Conservation (phyloP, 345 rosid genomes). For the Gossypium bickii region DNA sequence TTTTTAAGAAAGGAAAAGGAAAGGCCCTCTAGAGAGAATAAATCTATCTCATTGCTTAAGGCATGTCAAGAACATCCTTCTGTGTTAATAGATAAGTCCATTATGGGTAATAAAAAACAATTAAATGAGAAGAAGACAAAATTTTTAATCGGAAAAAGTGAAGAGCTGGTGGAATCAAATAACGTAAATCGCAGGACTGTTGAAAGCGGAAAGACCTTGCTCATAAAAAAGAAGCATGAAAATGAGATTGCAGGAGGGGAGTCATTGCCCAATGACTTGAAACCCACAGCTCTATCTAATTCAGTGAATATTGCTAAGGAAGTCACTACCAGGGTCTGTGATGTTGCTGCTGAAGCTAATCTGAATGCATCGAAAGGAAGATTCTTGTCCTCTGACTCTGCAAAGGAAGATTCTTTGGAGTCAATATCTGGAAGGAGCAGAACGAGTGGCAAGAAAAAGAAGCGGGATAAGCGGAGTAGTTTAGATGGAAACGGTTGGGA, state of each 20-base stretch:
- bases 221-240: conserved; percentile 17
- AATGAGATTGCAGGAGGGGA: conserved; percentile 18
- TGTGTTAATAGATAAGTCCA: conserved; percentile 25
- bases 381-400: conserved; percentile 16
- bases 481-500: conserved; percentile 23
- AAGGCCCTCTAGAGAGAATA: conserved; percentile 14
- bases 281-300: conserved; percentile 15
- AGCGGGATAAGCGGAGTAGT: conserved; percentile 19
- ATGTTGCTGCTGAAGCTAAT: conserved; percentile 19
- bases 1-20: conserved; percentile 36
- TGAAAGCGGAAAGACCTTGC: conserved; percentile 10
- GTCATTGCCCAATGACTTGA: conserved; percentile 15
- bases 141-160: conserved; percentile 21
- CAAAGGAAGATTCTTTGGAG: conserved; percentile 28
- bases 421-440: conserved; percentile 25
- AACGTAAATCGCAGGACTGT: conserved; percentile 1
- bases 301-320: conserved; percentile 17
- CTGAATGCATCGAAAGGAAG: conserved; percentile 17
- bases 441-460: conserved; percentile 25
- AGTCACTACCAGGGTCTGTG: conserved; percentile 21
- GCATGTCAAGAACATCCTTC: conserved; percentile 26
- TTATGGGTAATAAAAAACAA: conserved; percentile 25
- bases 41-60: conserved; percentile 20
- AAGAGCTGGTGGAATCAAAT: conserved; percentile 21
- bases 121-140: conserved; percentile 33